Percentiles rank a stretch among this genome's conserved stretches.
These are phyloP conservation scores for Dacryopinax primogenitus DNA, from an alignment of 768 basidiomycete species.

Conservation along the genomic window DNA sequence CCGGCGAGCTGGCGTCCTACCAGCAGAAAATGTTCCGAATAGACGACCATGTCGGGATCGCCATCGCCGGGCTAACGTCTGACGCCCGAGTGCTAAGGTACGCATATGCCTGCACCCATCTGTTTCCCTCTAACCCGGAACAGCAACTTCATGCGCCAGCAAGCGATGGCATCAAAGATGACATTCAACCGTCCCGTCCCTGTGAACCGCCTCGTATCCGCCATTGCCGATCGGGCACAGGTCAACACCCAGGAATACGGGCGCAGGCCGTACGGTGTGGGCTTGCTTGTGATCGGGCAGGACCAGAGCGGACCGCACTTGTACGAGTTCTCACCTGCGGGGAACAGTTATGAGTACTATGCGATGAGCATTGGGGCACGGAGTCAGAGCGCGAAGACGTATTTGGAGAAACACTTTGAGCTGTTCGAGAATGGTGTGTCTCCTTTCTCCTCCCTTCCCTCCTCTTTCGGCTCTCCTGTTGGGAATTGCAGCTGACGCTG, in stretches of 20 bases:
- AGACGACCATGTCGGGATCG: constrained; percentile 99
- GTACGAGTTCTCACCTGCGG: constrained; percentile 95
- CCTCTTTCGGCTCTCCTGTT: background rate
- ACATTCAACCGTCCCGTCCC: constrained; percentile 89
- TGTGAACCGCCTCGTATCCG: constrained; percentile 80
- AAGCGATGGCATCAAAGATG: constrained; percentile 93
- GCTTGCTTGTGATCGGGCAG: constrained; percentile 91
- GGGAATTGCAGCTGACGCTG: background rate
- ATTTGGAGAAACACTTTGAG: constrained; percentile 88
- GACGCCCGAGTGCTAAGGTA: constrained; percentile 96
- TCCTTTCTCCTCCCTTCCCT: background rate
- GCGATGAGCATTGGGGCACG: constrained; percentile 98
- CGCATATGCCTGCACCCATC: constrained; percentile 19
- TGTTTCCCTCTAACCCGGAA: background rate
- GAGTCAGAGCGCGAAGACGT: constrained; percentile 97
- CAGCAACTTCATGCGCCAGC: constrained; percentile 99
- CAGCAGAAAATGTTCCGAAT: constrained; percentile 99
- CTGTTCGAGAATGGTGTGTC: constrained; percentile 63
- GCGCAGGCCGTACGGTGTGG: constrained; percentile 92
- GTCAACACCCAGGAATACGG: constrained; percentile 99
- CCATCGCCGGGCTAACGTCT: constrained; percentile 95
- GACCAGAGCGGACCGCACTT: constrained; percentile 96
- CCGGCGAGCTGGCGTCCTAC: constrained; percentile 96
- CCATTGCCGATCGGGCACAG: constrained; percentile 97
- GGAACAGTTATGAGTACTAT: constrained; percentile 93